A percentile compares a stretch with the other conserved stretches of the same genome.
Conservation (phyloP, 108 stramenopile species). For the Pseudonitzschia delicatissima region DNA sequence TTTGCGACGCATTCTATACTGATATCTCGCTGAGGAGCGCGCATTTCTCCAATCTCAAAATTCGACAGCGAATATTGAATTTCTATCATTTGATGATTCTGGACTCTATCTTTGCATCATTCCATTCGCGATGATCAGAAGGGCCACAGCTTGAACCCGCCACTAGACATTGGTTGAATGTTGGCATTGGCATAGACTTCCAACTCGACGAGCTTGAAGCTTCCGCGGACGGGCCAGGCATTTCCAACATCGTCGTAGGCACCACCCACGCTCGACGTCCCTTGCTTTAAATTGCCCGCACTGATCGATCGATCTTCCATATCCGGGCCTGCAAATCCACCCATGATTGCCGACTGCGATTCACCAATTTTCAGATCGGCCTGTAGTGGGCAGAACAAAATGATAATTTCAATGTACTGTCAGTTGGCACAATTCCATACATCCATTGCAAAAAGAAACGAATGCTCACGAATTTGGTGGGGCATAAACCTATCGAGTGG, state of each 20-base stretch:
- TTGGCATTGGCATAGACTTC: constrained; percentile 76
- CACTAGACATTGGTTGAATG: constrained; percentile 3
- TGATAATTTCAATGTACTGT: neutral
- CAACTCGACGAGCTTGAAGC: constrained; percentile 53
- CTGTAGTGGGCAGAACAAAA: neutral
- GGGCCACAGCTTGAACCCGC: constrained; percentile 9
- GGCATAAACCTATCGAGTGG: too few relatives aligned
- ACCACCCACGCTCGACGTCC: constrained; percentile 49
- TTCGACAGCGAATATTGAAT: too few relatives aligned
- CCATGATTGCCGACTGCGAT: constrained; percentile 72
- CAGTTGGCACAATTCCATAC: neutral
- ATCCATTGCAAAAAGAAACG: neutral
- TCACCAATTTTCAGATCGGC: constrained; percentile 67
- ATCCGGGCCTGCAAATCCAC: constrained; percentile 81
- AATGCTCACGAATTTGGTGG: too few relatives aligned
- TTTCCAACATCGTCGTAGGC: constrained; percentile 41
- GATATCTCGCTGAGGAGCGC: too few relatives aligned
- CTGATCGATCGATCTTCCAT: constrained; percentile 57
- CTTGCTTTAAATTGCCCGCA: constrained; percentile 55
- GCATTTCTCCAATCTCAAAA: too few relatives aligned
- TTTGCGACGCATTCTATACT: too few relatives aligned
- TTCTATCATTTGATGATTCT: too few relatives aligned
- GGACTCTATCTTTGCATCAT: neutral
- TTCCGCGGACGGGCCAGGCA: constrained; percentile 69
- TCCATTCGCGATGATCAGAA: neutral